Base-by-base conservation (phyloP, 257 asterid species). In the Scutellaria baicalensis region DNA sequence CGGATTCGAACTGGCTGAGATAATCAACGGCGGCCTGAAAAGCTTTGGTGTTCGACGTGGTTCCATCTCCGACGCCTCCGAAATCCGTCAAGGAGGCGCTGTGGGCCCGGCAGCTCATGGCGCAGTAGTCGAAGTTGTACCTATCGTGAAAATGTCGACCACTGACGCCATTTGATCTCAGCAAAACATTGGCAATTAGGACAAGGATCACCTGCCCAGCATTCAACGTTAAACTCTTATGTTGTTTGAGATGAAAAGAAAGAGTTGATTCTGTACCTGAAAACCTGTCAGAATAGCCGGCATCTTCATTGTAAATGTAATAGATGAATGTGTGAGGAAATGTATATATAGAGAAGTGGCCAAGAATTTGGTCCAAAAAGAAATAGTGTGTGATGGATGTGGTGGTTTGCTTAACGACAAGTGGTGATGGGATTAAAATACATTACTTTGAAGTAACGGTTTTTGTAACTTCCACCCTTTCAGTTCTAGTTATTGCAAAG, bases 51-150 rank as follows among this genome's bases (percentile, higher is more conserved):
- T 94, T 94, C 68, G 79, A 84, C 49, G 96, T 94, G 21, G 54
- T 78, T 21, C 99, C 99, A 23, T 91, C 97, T 9, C 97, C 97
- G n/a, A 94, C 84, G 0, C 96, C 99, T 5, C 97, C 99, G 33
- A 94, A 94, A 12, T 94, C 96, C 11, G 88, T 72, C 68, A 93
- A 20, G 0, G 95, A 79, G 0, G 92, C 96, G 5, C 73, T 68
- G 75, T 89, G 89, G 9, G 72, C 75, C 60, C 97, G 80, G 75
- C 96, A 84, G 59, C 77, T 89, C 33, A 76, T 69, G 33, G 93
- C 85, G 13, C 76, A 40, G 78, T 86, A 89, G 63, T 83, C 86
- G 3, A 85, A 74, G n/a, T 69, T 39, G 3, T 78, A 78, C 66
- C 70, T 66, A 2, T 17, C 66, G 54, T 59, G 74, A 8, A 52